A percentile compares a stretch with the other conserved stretches of the same genome.
Conservation (phyloP, 2,329 filamentous ascomycete genomes). For the Talaromyces sp. region DNA sequence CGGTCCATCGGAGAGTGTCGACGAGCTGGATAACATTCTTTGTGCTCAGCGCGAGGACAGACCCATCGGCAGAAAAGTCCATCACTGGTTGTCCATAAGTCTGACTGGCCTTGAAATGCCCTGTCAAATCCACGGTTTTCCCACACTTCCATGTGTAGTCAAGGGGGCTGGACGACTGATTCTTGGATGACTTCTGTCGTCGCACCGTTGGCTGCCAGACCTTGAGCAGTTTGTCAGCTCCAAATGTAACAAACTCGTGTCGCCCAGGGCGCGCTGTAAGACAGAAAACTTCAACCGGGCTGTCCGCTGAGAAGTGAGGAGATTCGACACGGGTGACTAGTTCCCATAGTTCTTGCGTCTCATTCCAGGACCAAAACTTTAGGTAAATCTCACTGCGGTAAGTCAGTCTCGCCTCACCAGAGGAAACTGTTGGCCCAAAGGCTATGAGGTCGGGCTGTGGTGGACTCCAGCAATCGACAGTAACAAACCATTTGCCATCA, state of each 20-base stretch:
- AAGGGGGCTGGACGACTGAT: conserved; percentile 46
- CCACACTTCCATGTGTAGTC: conserved; percentile 71
- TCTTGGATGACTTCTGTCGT: conserved; percentile 61
- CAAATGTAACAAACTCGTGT: conserved; percentile 75
- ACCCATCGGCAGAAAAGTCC: conserved; percentile 78
- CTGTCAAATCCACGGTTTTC: conserved; percentile 43
- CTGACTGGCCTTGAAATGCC: conserved; percentile 48
- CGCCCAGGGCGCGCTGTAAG: conserved; percentile 65
- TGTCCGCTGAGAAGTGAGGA: conserved; percentile 61
- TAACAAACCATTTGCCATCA: conserved; percentile 85
- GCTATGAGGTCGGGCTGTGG: conserved; percentile 62
- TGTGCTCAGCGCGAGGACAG: conserved; percentile 63
- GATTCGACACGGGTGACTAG: conserved; percentile 77
- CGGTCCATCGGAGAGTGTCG: conserved; percentile 61
- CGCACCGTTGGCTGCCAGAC: conserved; percentile 75
- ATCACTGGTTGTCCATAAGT: conserved; percentile 32
- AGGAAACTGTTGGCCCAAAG: conserved; percentile 38
- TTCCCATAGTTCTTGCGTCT: conserved; percentile 56
- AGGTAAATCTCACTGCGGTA: conserved; percentile 66
- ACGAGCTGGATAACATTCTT: conserved; percentile 65
- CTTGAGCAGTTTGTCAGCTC: conserved; percentile 70
- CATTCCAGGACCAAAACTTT: conserved; percentile 79
- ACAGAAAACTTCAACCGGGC: conserved; percentile 59
- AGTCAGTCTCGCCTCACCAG: conserved; percentile 40
- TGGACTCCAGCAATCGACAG: conserved; percentile 85